phyloP scores from a whole-genome alignment of 1,139 yeast genomes.

The Pichia sp. region DNA sequence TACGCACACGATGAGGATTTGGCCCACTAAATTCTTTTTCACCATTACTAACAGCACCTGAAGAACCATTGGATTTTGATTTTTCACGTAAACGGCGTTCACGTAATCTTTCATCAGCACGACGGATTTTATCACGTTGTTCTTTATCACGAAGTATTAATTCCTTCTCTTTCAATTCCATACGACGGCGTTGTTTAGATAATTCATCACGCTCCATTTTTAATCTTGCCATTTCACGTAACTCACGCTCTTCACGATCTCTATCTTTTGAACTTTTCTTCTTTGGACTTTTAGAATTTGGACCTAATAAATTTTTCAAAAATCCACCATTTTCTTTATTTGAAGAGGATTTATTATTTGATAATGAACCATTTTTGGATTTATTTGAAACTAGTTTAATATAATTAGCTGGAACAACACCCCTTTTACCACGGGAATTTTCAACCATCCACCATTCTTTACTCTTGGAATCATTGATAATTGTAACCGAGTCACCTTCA shows the following conservation, averaged over 20 bases:
- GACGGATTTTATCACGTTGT: slow-evolving; percentile 31
- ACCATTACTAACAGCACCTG: slow-evolving; percentile 9
- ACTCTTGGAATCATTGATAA: slow-evolving; percentile 72
- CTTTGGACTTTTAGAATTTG: slow-evolving; percentile 23
- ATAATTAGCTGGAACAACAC: slow-evolving; percentile 87
- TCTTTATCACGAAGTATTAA: slow-evolving; percentile 26
- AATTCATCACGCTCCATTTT: slow-evolving; percentile 26
- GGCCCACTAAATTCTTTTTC: slow-evolving; percentile 50
- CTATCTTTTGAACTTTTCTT: slow-evolving; percentile 17
- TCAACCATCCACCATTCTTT: slow-evolving; percentile 97
- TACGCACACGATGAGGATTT: slow-evolving; percentile 75
- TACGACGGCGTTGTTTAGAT: slow-evolving; percentile 27
- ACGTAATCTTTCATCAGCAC: slow-evolving; percentile 38
- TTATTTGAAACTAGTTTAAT: slow-evolving; percentile 44
- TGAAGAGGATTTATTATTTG: no score
- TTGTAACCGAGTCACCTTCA: slow-evolving; percentile 78
- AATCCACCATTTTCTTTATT: slow-evolving; percentile 15
- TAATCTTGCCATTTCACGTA: slow-evolving; percentile 25
- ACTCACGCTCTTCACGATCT: slow-evolving; percentile 24
- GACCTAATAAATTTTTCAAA: slow-evolving; percentile 24
- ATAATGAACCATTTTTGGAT: slow-evolving; percentile 3
- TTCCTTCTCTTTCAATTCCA: slow-evolving; percentile 28
- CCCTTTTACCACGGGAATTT: slow-evolving; percentile 62
- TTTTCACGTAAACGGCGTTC: slow-evolving; percentile 23
- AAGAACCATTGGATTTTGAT: slow-evolving; percentile 18